Conservation (phyloP, 768 basidiomycete genomes). For the Macrolepiota dolichaula region DNA sequence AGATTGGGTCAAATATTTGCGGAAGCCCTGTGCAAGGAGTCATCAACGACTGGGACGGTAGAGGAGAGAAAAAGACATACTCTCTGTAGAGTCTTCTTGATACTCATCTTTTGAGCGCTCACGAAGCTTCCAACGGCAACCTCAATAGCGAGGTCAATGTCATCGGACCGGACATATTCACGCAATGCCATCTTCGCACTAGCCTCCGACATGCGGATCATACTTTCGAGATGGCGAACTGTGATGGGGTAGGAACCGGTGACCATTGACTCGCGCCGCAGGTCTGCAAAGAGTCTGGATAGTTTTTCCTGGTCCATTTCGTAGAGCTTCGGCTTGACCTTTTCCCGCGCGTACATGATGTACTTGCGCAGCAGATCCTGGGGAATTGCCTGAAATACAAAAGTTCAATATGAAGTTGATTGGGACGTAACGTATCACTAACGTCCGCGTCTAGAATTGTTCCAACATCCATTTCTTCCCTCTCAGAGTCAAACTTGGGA, state of each 20-base stretch:
- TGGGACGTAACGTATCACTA: constrained; percentile 26
- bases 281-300: constrained; percentile 88
- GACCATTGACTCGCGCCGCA: constrained; percentile 92
- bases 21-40: constrained; percentile 68
- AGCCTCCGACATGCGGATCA: constrained; percentile 99
- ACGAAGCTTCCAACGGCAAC: constrained; percentile 95
- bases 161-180: constrained; percentile 93
- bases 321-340: constrained; percentile 87
- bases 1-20: constrained; percentile 95
- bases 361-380: constrained; percentile 97
- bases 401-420: constrained; percentile 2
- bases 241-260: constrained; percentile 99
- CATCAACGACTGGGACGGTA: constrained; percentile 6
- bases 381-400: constrained; percentile 73
- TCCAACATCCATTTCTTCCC: constrained; percentile 92
- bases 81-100: constrained; percentile 96
- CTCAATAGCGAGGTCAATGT: constrained; percentile 96
- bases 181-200: constrained; percentile 97
- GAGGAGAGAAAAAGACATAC: constrained; percentile 40
- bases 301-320: constrained; percentile 97
- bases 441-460: constrained; percentile 90
- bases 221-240: constrained; percentile 95
- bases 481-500: constrained; percentile 82
- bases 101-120: constrained; percentile 94
- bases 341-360: constrained; percentile 98